phyloP scores from a whole-genome alignment of 2,329 filamentous ascomycete genomes.

The Calonectria leucothoes region DNA sequence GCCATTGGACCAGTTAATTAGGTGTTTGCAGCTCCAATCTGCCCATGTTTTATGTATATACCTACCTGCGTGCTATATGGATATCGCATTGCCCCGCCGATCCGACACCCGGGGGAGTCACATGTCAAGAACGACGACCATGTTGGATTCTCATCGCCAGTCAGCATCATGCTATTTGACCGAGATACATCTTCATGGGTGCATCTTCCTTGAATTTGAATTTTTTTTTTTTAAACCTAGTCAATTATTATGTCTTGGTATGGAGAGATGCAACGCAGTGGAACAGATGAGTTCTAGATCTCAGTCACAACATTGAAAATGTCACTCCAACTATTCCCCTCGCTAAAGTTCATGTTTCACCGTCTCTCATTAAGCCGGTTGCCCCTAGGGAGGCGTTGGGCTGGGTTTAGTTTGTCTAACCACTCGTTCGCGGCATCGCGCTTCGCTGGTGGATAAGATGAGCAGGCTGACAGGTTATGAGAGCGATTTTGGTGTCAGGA shows the following conservation, averaged over 20 bases:
- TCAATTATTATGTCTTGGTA: background rate
- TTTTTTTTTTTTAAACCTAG: too few relatives aligned
- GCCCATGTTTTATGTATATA: background rate
- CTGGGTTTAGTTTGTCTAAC: background rate
- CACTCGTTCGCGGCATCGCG: background rate
- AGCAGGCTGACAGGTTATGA: background rate
- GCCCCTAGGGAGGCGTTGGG: background rate
- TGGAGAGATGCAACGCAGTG: background rate
- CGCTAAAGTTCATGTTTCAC: background rate
- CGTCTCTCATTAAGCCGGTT: background rate
- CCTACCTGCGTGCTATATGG: background rate
- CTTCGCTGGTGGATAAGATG: background rate
- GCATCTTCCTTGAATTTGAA: background rate
- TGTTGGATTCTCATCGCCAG: background rate
- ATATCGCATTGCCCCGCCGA: background rate
- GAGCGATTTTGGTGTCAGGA: background rate
- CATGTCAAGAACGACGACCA: background rate
- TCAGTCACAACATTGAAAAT: too few relatives aligned
- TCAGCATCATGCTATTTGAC: background rate
- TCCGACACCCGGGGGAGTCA: background rate
- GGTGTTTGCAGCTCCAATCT: background rate
- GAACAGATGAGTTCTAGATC: background rate
- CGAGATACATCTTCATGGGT: background rate
- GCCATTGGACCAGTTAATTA: background rate
- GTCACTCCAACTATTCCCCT: background rate